Base-by-base conservation (phyloP, 2,329 filamentous ascomycete genomes). In the Colletotrichum brevisporum region DNA sequence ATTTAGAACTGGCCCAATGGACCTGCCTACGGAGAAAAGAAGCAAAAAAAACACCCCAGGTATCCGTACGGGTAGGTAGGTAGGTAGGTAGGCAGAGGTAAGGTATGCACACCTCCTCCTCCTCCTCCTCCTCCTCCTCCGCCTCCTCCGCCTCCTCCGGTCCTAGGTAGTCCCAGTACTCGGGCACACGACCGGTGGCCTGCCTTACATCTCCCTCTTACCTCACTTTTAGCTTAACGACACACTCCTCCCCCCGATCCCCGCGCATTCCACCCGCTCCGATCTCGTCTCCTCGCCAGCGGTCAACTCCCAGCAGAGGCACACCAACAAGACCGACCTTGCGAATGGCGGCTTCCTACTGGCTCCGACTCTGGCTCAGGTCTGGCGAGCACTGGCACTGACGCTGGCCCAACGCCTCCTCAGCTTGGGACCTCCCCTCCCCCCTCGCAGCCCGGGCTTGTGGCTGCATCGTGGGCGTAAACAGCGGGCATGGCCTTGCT, bases 231-330 rank as follows among this genome's bases (percentile, higher is more conserved):
- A 36, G 31, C 9, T 36, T 36, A 36, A 36, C 31, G 31, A 10
- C 31, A 36, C 31, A 8, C 31, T 36, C 31, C 31, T 31, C 27
- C 31, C 31, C 21, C 66, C 50, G 66, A 69, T 69, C 66, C 66
- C 66, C 66, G 66, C 66, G 66, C 62, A 66, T 69, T 66, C 66
- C 66, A 69, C 55, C 62, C 62, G 62, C 56, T 65, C 66, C 66
- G 62, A 69, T 69, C 62, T 69, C 62, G 50, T 18, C 66, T 60
- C 43, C 56, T 66, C 65, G 39, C 58, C 43, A 60, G 43, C 16
- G 50, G 16, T 24, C 31, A 36, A 2, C 31, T 36, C 10, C 31
- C 31, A 36, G 31, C 31, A 36, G 10, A 36, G 31, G 27, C 27
- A 31, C 27, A 31, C 27, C 27, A 31, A 31, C 27, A 31, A 31